Base-by-base conservation (phyloP, 1,284 basidiomycete genomes). In the Peniophora sp. region DNA sequence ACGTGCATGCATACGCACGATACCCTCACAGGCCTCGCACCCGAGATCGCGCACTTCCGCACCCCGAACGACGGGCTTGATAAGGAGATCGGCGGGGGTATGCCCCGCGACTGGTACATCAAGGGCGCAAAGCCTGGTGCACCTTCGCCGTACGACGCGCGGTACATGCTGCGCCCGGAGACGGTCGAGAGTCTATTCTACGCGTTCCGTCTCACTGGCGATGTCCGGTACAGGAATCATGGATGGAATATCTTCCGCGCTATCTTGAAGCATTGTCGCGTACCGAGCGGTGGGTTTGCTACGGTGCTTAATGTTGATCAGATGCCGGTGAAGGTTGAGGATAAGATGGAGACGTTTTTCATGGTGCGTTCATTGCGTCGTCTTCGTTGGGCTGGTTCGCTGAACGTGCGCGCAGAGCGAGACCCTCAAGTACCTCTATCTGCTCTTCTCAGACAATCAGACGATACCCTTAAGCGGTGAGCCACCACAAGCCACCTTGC, bases 281-380 rank as follows among this genome's bases (percentile, higher is more conserved):
- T 96, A 15, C 67, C 74, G 23, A 72, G 68, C 0, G 95, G 93
- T 9, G 95, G 93, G 2, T 98, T 90, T 61, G 89, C 90, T 14
- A 82, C 83, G 42, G 77, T 98, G 44, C 68, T 86, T 50, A 91
- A 97, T 64, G 95, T 98, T 14, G 87, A 92, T 61, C 73, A 78
- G 53, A 66, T 82, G 2, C 83, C 87, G 0, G 81, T 77, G 2
- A 68, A 70, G 58, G 73, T 79, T 53, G 83, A 92, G 53, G 92
- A 97, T 68, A 87, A 89, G 65, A 97, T 97, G 92, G 95, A 97
- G 71, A 96, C 95, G 15, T 97, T 96, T 72, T 81, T 92, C 68
- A 74, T 95, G 75, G 88, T 88, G 51, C 52, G 82, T 68, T 24
- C 17, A 17, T 17, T 0, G 23, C 20, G 46, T 37, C 35, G 24